Percentiles rank a stretch among this genome's conserved stretches.
Conservation (phyloP, 2,329 filamentous ascomycete species). For the Cercospora sp. region DNA sequence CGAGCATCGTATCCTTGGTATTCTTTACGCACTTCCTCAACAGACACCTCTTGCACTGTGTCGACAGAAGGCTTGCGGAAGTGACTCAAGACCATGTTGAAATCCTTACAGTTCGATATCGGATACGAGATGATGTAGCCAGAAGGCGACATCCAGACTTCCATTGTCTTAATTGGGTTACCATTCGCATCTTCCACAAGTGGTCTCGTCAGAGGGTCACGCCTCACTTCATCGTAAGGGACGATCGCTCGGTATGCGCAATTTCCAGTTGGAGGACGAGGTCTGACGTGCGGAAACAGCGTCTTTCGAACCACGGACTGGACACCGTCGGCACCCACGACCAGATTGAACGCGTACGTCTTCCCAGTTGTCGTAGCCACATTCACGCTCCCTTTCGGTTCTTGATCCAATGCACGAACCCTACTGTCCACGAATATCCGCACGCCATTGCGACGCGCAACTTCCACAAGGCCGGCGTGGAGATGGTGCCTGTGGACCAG, state of each 20-base stretch:
- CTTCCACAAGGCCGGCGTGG: slow-evolving; percentile 46
- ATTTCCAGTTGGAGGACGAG: slow-evolving; percentile 44
- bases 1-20: slow-evolving; percentile 50
- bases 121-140: slow-evolving; percentile 50
- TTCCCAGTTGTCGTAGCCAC: slow-evolving; percentile 37
- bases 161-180: slow-evolving; percentile 46
- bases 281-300: slow-evolving; percentile 47
- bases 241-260: slow-evolving; percentile 51
- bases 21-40: slow-evolving; percentile 46
- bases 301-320: slow-evolving; percentile 40
- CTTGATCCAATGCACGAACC: slow-evolving; percentile 39
- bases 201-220: slow-evolving; percentile 43
- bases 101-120: slow-evolving; percentile 46
- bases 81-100: slow-evolving; percentile 52
- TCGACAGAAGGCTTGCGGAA: slow-evolving; percentile 42
- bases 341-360: slow-evolving; percentile 30
- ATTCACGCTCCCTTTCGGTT: slow-evolving; percentile 31
- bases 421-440: slow-evolving; percentile 42
- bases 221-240: slow-evolving; percentile 45
- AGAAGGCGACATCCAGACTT: slow-evolving; percentile 47
- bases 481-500: slow-evolving; percentile 52
- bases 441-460: slow-evolving; percentile 44
- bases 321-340: slow-evolving; percentile 38
- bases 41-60: slow-evolving; percentile 42
- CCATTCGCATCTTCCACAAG: slow-evolving; percentile 34